Evolutionary conservation across 2,329 filamentous ascomycete genomes (phyloP).

Genomic region (Alternaria longipes): DNA sequence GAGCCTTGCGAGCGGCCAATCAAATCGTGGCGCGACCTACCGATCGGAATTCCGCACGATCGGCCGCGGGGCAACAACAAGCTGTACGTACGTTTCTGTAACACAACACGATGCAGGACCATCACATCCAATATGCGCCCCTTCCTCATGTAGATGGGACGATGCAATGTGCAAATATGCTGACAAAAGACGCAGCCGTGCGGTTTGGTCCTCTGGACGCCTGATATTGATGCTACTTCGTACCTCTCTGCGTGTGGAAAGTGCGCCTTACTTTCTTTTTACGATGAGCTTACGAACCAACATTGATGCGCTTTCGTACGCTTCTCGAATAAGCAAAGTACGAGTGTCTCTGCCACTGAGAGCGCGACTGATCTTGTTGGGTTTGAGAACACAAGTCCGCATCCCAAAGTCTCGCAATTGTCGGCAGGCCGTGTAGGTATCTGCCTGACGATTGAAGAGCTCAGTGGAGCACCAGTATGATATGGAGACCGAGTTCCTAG

Average conservation of each 20-base stretch:
- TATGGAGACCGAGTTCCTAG: too few species aligned
- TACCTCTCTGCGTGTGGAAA: background rate
- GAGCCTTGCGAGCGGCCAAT: background rate
- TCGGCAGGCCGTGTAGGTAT: too few species aligned
- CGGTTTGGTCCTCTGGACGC: slow-evolving; percentile 5
- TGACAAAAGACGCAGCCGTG: background rate
- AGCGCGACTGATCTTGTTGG: too few species aligned
- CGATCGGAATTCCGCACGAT: background rate
- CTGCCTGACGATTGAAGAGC: too few species aligned
- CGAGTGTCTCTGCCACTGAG: too few species aligned
- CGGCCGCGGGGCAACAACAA: background rate
- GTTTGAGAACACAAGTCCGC: too few species aligned
- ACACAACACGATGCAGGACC: background rate
- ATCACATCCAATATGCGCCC: background rate
- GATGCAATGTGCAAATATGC: background rate
- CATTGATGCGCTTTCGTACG: too few species aligned
- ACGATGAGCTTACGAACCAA: background rate
- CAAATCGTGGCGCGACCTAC: background rate
- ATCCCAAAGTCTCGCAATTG: too few species aligned
- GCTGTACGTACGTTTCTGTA: background rate
- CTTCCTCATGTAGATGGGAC: background rate
- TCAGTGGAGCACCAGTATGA: too few species aligned
- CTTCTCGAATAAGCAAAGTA: too few species aligned
- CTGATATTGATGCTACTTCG: background rate
- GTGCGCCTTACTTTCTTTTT: background rate